A percentile compares a stretch with the other conserved stretches of the same genome.
These are phyloP conservation scores for Neoboletus subvelutipes DNA, from an alignment of 768 basidiomycete species.

Conservation along the genomic window DNA sequence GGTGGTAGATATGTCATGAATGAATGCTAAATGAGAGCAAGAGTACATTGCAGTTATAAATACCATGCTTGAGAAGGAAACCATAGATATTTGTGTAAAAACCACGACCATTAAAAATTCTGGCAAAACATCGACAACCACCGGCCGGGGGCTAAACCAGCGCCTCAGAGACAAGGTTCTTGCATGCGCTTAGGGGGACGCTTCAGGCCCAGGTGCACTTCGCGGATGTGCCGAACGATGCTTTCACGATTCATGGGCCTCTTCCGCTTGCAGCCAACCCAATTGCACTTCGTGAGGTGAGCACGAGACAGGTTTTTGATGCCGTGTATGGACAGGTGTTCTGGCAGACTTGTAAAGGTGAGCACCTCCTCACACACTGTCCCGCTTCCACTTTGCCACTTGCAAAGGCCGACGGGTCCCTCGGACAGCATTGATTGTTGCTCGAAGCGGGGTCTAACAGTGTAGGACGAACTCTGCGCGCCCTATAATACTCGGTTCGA, in stretches of 20 bases:
- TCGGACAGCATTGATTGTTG: background rate
- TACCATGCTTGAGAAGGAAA: background rate
- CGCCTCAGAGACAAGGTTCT: background rate
- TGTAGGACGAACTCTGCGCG: background rate
- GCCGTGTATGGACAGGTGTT: slow-evolving; percentile 16
- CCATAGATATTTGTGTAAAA: background rate
- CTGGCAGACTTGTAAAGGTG: background rate
- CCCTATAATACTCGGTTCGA: background rate
- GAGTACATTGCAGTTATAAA: background rate
- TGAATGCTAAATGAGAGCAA: background rate
- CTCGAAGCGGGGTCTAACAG: background rate
- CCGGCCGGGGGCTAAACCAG: background rate
- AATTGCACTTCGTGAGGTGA: background rate
- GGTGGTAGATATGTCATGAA: background rate
- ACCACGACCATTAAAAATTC: background rate
- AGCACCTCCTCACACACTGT: background rate
- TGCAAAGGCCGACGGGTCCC: background rate
- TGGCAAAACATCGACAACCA: background rate
- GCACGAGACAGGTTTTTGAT: slow-evolving; percentile 9
- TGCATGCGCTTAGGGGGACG: slow-evolving; percentile 1
- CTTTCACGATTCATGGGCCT: slow-evolving; percentile 21
- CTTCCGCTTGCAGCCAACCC: slow-evolving; percentile 9
- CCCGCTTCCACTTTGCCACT: slow-evolving; percentile 8
- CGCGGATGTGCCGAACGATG: slow-evolving; percentile 17
- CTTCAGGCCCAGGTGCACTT: slow-evolving; percentile 13